Evolutionary conservation across 352 stramenopile species (phyloP).

Genomic region (Pythium utonaiense): DNA sequence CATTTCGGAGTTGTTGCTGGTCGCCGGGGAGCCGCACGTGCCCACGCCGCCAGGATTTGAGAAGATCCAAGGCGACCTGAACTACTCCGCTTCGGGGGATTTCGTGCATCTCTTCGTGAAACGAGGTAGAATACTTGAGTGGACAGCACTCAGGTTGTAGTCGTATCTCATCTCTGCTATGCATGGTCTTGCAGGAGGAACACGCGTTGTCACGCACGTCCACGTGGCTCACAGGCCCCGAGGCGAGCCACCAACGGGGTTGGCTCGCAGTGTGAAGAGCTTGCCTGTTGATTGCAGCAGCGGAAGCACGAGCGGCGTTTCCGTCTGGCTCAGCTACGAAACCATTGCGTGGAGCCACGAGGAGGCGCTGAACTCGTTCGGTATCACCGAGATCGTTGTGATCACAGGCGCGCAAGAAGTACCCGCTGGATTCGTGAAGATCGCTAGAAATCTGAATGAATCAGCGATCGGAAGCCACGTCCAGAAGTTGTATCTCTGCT

Average conservation of each 20-base stretch:
- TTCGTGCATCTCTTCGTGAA: conserved; percentile 76
- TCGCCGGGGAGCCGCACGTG: conserved; percentile 56
- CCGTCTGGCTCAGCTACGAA: conserved; percentile 33
- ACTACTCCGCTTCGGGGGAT: conserved; percentile 54
- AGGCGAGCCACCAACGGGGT: neutral
- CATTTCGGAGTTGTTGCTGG: conserved; percentile 57
- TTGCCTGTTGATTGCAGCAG: conserved; percentile 33
- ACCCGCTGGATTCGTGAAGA: conserved; percentile 42
- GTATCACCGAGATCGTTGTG: conserved; percentile 61
- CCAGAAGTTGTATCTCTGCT: conserved; percentile 50
- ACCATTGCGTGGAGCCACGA: conserved; percentile 14
- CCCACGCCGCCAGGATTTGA: conserved; percentile 45
- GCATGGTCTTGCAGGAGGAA: neutral
- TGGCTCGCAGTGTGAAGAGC: neutral
- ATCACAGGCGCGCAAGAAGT: conserved; percentile 30
- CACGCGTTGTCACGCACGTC: neutral
- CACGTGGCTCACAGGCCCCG: conserved; percentile 7
- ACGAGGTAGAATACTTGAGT: conserved; percentile 32
- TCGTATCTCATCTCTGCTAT: too few relatives aligned
- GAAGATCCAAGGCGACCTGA: conserved; percentile 54
- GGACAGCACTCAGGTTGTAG: too few relatives aligned
- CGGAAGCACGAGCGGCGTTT: conserved; percentile 21
- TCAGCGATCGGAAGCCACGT: conserved; percentile 16
- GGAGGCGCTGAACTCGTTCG: conserved; percentile 35
- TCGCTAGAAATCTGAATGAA: conserved; percentile 56